Conservation (phyloP, 2,329 filamentous ascomycete genomes). For the Venturia pyrina region DNA sequence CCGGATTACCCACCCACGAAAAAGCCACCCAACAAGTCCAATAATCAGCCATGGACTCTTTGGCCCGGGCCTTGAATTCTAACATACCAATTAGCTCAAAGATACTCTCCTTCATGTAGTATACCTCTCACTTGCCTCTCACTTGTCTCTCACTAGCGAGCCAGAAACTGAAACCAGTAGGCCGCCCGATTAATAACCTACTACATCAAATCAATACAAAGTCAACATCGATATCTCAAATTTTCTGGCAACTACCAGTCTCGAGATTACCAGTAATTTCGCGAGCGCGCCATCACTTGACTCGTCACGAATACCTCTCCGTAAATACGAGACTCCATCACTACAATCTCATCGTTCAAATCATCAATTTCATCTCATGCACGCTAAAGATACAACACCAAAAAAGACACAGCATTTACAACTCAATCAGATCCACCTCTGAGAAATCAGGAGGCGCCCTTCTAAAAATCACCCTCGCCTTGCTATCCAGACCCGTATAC, state of each 20-base stretch:
- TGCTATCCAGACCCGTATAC: slow-evolving; percentile 73
- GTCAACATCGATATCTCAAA: too few species aligned
- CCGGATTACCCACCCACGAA: slow-evolving; percentile 12
- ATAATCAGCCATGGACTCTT: slow-evolving; percentile 16
- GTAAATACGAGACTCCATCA: too few species aligned
- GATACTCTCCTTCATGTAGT: slow-evolving; percentile 16
- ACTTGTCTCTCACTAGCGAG: slow-evolving; percentile 17
- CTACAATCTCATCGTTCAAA: too few species aligned
- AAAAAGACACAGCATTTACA: slow-evolving; percentile 25
- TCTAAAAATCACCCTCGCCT: slow-evolving; percentile 72
- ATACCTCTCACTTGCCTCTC: slow-evolving; percentile 14
- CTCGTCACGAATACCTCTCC: too few species aligned
- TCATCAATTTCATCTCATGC: too few species aligned
- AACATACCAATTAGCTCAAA: slow-evolving; percentile 23
- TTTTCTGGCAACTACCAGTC: too few species aligned
- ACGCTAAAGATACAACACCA: too few species aligned
- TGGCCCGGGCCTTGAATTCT: slow-evolving; percentile 20
- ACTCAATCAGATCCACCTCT: slow-evolving; percentile 73
- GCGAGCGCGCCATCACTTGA: too few species aligned
- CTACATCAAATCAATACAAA: too few species aligned
- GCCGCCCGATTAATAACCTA: too few species aligned
- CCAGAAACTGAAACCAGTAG: slow-evolving; percentile 24
- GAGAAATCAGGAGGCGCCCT: slow-evolving; percentile 83
- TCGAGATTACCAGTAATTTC: too few species aligned
- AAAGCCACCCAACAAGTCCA: slow-evolving; percentile 17